These are phyloP conservation scores for Xerocomellus intermedius DNA, from an alignment of 768 basidiomycete species.

Conservation along the genomic window DNA sequence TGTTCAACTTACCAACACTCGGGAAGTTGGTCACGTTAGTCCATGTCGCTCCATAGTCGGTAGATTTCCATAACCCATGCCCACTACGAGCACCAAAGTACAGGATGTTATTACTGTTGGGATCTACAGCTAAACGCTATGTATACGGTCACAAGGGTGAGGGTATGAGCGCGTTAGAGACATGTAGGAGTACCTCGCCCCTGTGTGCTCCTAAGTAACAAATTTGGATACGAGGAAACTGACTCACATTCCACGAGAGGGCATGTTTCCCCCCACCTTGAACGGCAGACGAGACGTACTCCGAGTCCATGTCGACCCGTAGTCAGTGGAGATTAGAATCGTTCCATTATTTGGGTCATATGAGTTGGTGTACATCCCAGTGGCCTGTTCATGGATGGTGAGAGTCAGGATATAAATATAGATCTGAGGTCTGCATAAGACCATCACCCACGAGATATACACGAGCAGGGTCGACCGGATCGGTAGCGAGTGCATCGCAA, in stretches of 20 bases:
- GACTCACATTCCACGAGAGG: conserved; percentile 50
- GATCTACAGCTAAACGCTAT: conserved; percentile 61
- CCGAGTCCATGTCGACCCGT: conserved; percentile 57
- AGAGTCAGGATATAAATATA: neutral
- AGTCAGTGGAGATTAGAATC: conserved; percentile 59
- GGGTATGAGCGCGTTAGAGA: neutral
- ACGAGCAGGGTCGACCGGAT: conserved; percentile 54
- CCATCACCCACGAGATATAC: conserved; percentile 40
- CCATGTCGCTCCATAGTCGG: conserved; percentile 58
- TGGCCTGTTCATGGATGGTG: neutral
- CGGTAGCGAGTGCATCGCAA: conserved; percentile 59
- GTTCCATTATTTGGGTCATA: conserved; percentile 30
- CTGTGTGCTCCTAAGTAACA: neutral
- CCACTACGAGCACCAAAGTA: conserved; percentile 66
- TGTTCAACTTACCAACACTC: conserved; percentile 45
- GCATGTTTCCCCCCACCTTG: conserved; percentile 55
- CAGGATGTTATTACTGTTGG: conserved; percentile 57
- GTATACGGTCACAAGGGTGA: neutral
- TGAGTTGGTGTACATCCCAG: conserved; percentile 13
- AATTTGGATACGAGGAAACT: neutral
- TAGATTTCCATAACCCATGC: conserved; percentile 66
- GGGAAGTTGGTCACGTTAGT: conserved; percentile 58
- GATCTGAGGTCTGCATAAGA: neutral
- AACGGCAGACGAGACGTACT: conserved; percentile 52
- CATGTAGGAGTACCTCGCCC: conserved; percentile 7